Base-by-base conservation (phyloP, 139 green algal genomes). In the Nannochloris sp. region DNA sequence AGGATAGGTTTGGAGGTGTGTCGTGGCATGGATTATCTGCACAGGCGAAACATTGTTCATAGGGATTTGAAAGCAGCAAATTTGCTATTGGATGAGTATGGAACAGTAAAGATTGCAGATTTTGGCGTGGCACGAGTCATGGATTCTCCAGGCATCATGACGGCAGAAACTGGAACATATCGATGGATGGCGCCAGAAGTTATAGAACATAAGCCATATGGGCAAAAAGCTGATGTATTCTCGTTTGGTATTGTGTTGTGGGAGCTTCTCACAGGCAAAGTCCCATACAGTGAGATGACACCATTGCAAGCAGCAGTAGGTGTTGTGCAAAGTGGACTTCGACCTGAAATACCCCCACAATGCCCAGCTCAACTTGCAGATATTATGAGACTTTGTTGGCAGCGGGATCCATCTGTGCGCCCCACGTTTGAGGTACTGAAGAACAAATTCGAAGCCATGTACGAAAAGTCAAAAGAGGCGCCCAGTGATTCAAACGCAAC, bases 141-240 rank as follows among this genome's bases (percentile, higher is more conserved):
- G 58, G 85, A 90, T 55, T 19, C 43, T 27, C 78, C 69, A 3
- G 92, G 93, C 15, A 73, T 89, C 69, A 99, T 98, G 93, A 99
- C 93, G 3, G 93, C 93, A 18, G 93, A 99, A 77, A 99, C 93
- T 6, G 93, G 93, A 11, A 99, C 93, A 0, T 99, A 99, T 82
- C 78, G 93, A 50, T 99, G 93, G 93, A 99, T 99, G 93, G 93
- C 93, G 6, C 93, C 93, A 3, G 93, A 99, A 76, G 94, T 99
- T 16, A 99, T 99, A 44, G 92, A 98, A 80, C 93, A 99, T 82
- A 87, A 86, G 67, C 87, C 90, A 0, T 99, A 99, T 71, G 69
- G 59, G 4, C 64, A 78, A 56, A 75, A 80, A 59, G 85, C 85
- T 18, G 92, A 97, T 67, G 83, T 96, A 23, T 97, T 94, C 72